Evolutionary conservation across 2,329 filamentous ascomycete genomes (phyloP), one percentile per base, ranked within the genome.

Genomic region (Gaeumannomyces tritici): DNA sequence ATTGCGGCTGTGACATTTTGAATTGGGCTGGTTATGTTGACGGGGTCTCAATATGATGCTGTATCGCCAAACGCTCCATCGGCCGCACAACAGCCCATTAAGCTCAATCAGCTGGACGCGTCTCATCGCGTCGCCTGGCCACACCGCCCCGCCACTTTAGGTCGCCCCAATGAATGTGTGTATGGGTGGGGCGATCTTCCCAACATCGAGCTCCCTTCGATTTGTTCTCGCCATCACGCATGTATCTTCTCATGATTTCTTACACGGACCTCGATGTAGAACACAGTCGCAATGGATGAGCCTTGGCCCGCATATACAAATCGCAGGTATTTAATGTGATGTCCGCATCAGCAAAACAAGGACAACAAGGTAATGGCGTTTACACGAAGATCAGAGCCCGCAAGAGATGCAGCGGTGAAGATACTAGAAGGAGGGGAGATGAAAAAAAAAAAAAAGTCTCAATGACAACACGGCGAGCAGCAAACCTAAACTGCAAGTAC

Each of bases 1-100:
- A 73, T 21, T 81, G 79, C 51, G 76, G 72, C 63, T 75, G 74
- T 8, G 75, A 69, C 79, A 80, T 80, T 60, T 61, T 57, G 56
- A 26, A 42, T 27, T 26, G 11, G 42, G 42, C 42, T 9, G 42
- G 42, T n/a, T n/a, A n/a, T 51, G 42, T n/a, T 11, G 21, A 51
- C 18, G 42, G 21, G 12, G 4, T 47, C 6, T 35, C 33, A 18
- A 18, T n/a, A 18, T 18, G 42, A 51, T n/a, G 13, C 21, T n/a
- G 21, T 15, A 9, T 51, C 4, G 4, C 4, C 13, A n/a, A 21
- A 47, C 15, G 18, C 42, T 47, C 31, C 31, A 33, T 9, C 8
- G 12, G 8, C 12, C 7, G 31, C 7, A 8, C 8, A 11, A 13
- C 15, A 21, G 15, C 15, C 13, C 15, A n/a, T 13, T 18, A 47